Evolutionary conservation across 345 rosid genomes (phyloP).

Genomic region (Gossypium herbaceum): DNA sequence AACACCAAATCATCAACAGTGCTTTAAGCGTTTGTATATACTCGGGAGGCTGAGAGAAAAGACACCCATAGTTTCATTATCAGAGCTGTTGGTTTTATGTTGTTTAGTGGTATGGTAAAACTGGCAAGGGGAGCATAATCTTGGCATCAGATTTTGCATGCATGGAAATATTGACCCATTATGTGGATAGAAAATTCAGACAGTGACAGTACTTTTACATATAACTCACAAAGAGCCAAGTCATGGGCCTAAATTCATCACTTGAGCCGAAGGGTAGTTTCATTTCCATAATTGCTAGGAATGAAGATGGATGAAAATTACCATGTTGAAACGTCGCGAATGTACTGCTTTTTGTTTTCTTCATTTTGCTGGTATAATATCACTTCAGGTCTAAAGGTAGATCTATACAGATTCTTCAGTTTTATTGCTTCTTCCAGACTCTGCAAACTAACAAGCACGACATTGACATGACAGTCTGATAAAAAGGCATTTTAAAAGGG

Average conservation of each 20-base stretch:
- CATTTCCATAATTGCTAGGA: constrained; percentile 72
- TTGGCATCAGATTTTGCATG: constrained; percentile 1
- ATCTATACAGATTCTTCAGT: too few relatives aligned
- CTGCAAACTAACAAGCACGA: too few relatives aligned
- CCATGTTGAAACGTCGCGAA: constrained; percentile 89
- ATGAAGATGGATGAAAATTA: constrained; percentile 17
- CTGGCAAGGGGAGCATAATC: background rate
- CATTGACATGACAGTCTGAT: too few relatives aligned
- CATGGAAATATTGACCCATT: background rate
- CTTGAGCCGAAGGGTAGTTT: constrained; percentile 92
- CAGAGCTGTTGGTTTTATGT: background rate
- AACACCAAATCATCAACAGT: background rate
- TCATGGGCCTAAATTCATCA: constrained; percentile 72
- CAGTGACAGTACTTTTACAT: background rate
- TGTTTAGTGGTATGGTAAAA: background rate
- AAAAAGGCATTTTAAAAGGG: too few relatives aligned
- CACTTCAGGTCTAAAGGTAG: too few relatives aligned
- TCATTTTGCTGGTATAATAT: too few relatives aligned
- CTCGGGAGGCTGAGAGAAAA: background rate
- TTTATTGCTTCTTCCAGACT: too few relatives aligned
- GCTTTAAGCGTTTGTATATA: background rate
- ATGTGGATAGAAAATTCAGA: background rate
- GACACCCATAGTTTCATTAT: background rate
- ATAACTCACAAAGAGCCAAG: background rate
- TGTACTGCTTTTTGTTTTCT: constrained; percentile 34